phyloP scores from a whole-genome alignment of 148 eudicot genomes.

The Camellia japonica region DNA sequence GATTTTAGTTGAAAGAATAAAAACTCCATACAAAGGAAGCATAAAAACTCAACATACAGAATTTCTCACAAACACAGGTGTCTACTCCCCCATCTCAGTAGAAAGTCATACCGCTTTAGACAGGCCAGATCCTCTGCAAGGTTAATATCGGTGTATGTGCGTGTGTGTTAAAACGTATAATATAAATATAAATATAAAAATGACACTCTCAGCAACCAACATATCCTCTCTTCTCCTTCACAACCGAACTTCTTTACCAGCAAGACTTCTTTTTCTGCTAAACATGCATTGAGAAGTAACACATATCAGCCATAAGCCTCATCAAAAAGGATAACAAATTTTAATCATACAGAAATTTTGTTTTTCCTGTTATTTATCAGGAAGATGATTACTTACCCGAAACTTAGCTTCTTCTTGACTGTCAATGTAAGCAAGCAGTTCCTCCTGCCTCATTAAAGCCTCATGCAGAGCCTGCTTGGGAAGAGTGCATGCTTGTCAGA shows the following conservation, averaged over 20 bases:
- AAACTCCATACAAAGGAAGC: neutral
- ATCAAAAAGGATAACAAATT: neutral
- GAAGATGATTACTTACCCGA: slow-evolving; percentile 48
- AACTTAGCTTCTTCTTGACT: slow-evolving; percentile 73
- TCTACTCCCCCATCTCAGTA: neutral
- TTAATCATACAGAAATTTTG: slow-evolving; percentile 5
- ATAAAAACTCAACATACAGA: slow-evolving; percentile 3
- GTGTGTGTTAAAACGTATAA: neutral
- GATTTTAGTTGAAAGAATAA: neutral
- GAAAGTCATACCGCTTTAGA: neutral
- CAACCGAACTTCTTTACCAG: slow-evolving; percentile 39
- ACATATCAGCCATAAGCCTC: slow-evolving; percentile 17
- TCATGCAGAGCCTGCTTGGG: slow-evolving; percentile 55
- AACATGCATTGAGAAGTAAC: slow-evolving; percentile 16
- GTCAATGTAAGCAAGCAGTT: slow-evolving; percentile 88
- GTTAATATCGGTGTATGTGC: neutral
- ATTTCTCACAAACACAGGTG: neutral
- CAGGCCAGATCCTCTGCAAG: neutral
- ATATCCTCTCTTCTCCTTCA: slow-evolving; percentile 11
- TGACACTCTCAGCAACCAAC: neutral
- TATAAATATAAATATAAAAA: neutral
- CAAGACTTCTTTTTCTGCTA: slow-evolving; percentile 70
- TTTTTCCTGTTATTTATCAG: slow-evolving; percentile 30
- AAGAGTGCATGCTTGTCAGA: neutral
- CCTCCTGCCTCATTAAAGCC: slow-evolving; percentile 85